Evolutionary conservation across 2,329 filamentous ascomycete genomes (phyloP), one percentile per base, ranked within the genome.

Genomic region (Talaromyces sp.): DNA sequence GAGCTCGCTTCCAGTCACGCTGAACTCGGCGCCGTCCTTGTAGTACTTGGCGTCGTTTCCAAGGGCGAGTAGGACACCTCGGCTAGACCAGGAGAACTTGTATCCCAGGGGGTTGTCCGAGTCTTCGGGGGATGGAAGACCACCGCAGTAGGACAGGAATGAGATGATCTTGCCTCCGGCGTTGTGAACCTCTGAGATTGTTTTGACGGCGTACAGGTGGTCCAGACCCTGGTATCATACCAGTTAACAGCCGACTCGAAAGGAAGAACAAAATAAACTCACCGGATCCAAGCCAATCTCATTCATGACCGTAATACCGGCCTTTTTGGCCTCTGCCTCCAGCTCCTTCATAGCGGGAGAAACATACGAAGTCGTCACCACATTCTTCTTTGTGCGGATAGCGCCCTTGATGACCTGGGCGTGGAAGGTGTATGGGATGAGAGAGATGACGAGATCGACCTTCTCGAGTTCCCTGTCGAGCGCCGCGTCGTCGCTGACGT

Each of bases 301-400:
- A 79, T 98, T 97, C 89, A 97, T 93, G 73, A 97, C 93, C 11
- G 91, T 96, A 73, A 97, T 97, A 63, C 92, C 93, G 19, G 93
- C 93, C 64, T 89, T 89, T 83, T 96, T 96, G 75, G 84, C 86
- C 69, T 89, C 81, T 69, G 87, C 81, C 70, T 97, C 89, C 56
- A 98, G 86, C 81, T 93, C 93, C 79, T 88, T 78, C 92, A 97
- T 97, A 66, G 91, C 90, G 3, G 91, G 91, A 4, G 90, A 96
- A 67, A 96, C 90, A 73, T 98, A 98, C 66, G 87, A 91, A 31
- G 93, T 97, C 62, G 93, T 97, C 71, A 98, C 93, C 63, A 98
- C 92, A 81, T 98, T 81, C 84, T 93, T 96, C 89, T 96, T 97
- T 71, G 88, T 85, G 71, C 88, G 86, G 79, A 98, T 97, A 65